Base-by-base conservation (phyloP, 192 early-diverging fungal genomes). In the Kickxella alabastrina region DNA sequence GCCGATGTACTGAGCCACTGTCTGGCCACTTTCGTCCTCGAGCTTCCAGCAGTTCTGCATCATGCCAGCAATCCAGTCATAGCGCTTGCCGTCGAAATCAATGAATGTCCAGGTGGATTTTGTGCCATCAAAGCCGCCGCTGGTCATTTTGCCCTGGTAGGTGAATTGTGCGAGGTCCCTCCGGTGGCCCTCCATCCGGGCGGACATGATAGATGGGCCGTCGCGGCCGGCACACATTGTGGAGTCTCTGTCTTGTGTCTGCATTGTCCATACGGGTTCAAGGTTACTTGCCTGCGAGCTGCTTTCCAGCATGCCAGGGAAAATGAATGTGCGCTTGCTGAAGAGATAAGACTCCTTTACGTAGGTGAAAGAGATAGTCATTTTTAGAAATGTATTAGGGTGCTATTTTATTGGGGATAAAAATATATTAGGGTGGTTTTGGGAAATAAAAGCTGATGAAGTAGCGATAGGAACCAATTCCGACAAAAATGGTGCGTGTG, bases 21-120 rank as follows among this genome's bases (percentile, higher is more conserved):
- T 23, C 8, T 35, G 31, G 24, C 68, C 62, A 4, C 56, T 28
- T 12, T 53, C 23, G 40, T 72, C 52, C 34, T 72, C 68, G 4
- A 72, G 60, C 50, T 72, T 72, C 68, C 68, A 72, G 51, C 68
- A 64, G 49, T 64, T 48, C 27, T 72, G 61, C 61, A 72, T 64
- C 31, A 72, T 72, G 32, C 68, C 62, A 13, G 61, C 68, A 19
- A 72, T 23, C 68, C 68, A 72, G 44, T 64, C 62, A 27, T 64
- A 72, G 10, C 68, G 32, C 36, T 47, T 28, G 24, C 68, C 68
- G 12, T 72, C 68, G 53, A 64, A 72, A 45, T 65, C 62, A 27
- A 60, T 41, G 26, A 72, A 64, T 0, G 61, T 56, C 68, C 68
- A 72, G 14, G 68, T 72, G 4, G 47, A 44, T 18, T 32, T 54